A percentile compares a stretch with the other conserved stretches of the same genome.
These are phyloP conservation scores for Xylariaceae sp. DNA, from an alignment of 2,329 filamentous ascomycete species.

Conservation along the genomic window DNA sequence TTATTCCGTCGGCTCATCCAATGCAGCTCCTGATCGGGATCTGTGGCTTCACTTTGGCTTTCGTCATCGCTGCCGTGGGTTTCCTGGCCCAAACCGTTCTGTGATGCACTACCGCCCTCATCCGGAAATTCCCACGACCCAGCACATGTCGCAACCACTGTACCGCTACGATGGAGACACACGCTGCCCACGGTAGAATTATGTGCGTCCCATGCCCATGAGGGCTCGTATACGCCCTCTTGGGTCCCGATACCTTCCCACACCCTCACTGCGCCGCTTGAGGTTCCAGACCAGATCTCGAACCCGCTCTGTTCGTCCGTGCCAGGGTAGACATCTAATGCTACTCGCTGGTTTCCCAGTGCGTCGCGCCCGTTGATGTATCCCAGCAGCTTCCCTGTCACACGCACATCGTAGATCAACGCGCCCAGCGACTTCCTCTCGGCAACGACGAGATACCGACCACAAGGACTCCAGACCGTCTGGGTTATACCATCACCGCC, in stretches of 20 bases:
- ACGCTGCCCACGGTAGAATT: slow-evolving; percentile 45
- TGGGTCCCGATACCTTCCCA: slow-evolving; percentile 54
- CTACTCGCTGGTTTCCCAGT: slow-evolving; percentile 52
- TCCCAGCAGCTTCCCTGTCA: slow-evolving; percentile 53
- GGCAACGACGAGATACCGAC: slow-evolving; percentile 58
- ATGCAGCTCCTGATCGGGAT: not conserved
- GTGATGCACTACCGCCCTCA: slow-evolving; percentile 10
- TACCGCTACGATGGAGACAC: slow-evolving; percentile 50
- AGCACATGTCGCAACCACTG: slow-evolving; percentile 54
- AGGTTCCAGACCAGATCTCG: slow-evolving; percentile 60
- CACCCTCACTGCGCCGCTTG: slow-evolving; percentile 50
- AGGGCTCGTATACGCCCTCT: slow-evolving; percentile 41
- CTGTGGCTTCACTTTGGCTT: slow-evolving; percentile 9
- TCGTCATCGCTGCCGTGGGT: slow-evolving; percentile 4
- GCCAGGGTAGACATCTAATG: slow-evolving; percentile 51
- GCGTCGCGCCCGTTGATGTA: slow-evolving; percentile 48
- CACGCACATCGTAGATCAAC: slow-evolving; percentile 61
- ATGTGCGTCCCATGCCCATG: slow-evolving; percentile 47
- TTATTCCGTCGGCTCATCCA: slow-evolving; percentile 30
- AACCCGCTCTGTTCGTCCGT: slow-evolving; percentile 39
- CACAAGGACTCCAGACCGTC: slow-evolving; percentile 59
- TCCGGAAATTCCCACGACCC: slow-evolving; percentile 45
- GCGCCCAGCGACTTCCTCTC: slow-evolving; percentile 54
- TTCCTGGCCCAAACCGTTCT: not conserved
- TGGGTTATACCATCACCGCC: slow-evolving; percentile 62